Percentiles rank a stretch among this genome's conserved stretches.
These are phyloP conservation scores for Achlya hypogyna DNA, from an alignment of 352 stramenopile genomes.

Conservation along the genomic window DNA sequence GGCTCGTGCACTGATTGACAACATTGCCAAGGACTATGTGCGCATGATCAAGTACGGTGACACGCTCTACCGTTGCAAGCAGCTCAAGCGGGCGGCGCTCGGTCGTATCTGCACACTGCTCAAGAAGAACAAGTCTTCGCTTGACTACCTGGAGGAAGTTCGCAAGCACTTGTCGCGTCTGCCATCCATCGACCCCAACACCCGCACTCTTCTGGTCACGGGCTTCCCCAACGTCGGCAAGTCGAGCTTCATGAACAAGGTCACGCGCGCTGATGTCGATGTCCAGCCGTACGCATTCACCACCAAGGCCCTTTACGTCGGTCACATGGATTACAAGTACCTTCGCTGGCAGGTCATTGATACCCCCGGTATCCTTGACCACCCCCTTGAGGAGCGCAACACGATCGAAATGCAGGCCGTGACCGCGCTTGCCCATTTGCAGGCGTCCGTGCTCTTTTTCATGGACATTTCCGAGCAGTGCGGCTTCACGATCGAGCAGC, in stretches of 20 bases:
- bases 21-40: slow-evolving; percentile 98
- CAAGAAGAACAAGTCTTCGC: slow-evolving; percentile 97
- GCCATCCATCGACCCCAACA: slow-evolving; percentile 98
- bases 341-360: slow-evolving; percentile 99
- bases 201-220: slow-evolving; percentile 96
- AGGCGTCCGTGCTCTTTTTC: slow-evolving; percentile 99
- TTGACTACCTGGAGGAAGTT: slow-evolving; percentile 96
- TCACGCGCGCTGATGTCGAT: slow-evolving; percentile 98
- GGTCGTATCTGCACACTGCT: slow-evolving; percentile 99
- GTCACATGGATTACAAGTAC: slow-evolving; percentile 99
- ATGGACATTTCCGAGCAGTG: slow-evolving; percentile 99
- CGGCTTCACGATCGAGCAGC: slow-evolving; percentile 98
- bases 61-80: slow-evolving; percentile 99
- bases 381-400: slow-evolving; percentile 98
- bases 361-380: slow-evolving; percentile 98
- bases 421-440: slow-evolving; percentile 98
- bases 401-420: slow-evolving; percentile 99
- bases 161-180: slow-evolving; percentile 98
- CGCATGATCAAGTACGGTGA: slow-evolving; percentile 99
- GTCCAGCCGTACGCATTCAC: slow-evolving; percentile 99
- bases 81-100: slow-evolving; percentile 98
- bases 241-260: slow-evolving; percentile 99
- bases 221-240: slow-evolving; percentile 99
- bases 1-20: slow-evolving; percentile 94
- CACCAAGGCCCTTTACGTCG: slow-evolving; percentile 99